Conservation (phyloP, 1,284 basidiomycete genomes). For the Irpex lacteus region DNA sequence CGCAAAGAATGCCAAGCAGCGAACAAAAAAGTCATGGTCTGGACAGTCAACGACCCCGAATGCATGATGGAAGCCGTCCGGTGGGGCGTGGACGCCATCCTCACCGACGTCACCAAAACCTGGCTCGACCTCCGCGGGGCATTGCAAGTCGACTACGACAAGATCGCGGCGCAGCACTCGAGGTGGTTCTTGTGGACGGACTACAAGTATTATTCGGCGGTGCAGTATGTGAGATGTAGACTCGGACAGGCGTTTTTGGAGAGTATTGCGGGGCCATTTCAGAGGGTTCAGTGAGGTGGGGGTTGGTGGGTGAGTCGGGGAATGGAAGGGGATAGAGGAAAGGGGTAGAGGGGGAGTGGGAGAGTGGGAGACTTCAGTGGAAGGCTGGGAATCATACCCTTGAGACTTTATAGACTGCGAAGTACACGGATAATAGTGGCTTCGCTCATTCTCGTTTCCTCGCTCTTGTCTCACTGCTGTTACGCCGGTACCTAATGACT, state of each 20-base stretch:
- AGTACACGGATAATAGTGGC: too few species aligned
- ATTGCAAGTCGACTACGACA: conserved; percentile 69
- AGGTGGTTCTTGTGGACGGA: conserved; percentile 78
- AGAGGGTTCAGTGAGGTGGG: neutral
- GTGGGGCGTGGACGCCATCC: conserved; percentile 88
- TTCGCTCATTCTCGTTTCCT: too few species aligned
- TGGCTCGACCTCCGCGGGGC: conserved; percentile 75
- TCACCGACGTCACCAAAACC: conserved; percentile 82
- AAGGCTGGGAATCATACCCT: too few species aligned
- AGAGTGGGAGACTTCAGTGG: too few species aligned
- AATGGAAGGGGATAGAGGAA: too few species aligned
- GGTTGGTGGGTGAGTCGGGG: too few species aligned
- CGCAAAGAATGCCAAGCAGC: conserved; percentile 72
- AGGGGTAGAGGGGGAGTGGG: too few species aligned
- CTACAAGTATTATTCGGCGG: conserved; percentile 56
- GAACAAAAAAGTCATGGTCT: conserved; percentile 90
- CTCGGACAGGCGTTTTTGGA: conserved; percentile 11
- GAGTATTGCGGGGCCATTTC: conserved; percentile 16
- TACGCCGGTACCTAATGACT: too few species aligned
- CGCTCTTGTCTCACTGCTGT: too few species aligned
- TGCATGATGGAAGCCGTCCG: conserved; percentile 96
- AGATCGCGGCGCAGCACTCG: conserved; percentile 54
- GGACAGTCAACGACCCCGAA: conserved; percentile 92
- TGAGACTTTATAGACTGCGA: too few species aligned
- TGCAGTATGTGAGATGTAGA: conserved; percentile 23